Evolutionary conservation across 257 asterid genomes (phyloP).

Genomic region (Gentiana straminea): DNA sequence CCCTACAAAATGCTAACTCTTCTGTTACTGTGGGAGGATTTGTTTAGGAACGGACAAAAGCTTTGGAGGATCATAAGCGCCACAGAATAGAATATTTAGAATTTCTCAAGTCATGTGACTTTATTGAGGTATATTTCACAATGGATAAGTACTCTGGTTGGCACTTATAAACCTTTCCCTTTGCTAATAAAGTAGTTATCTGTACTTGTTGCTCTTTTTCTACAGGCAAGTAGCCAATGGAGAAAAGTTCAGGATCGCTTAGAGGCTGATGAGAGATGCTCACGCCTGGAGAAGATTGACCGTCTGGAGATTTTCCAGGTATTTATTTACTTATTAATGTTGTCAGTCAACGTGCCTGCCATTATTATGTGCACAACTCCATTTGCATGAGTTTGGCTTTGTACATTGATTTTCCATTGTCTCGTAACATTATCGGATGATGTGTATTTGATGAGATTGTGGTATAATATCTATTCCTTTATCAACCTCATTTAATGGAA

Average conservation of each 20-base stretch:
- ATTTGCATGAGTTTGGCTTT: too few relatives aligned
- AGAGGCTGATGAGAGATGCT: conserved; percentile 91
- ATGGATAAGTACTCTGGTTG: not conserved
- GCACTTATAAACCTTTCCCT: too few relatives aligned
- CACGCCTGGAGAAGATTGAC: conserved; percentile 78
- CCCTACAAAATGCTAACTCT: conserved; percentile 3
- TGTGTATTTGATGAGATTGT: too few relatives aligned
- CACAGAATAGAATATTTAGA: conserved; percentile 60
- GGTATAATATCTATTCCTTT: too few relatives aligned
- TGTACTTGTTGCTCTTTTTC: conserved; percentile 12
- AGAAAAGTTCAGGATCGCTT: conserved; percentile 83
- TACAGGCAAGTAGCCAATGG: conserved; percentile 96
- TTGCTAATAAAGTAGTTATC: not conserved
- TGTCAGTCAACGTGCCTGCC: too few relatives aligned
- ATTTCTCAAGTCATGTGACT: conserved; percentile 71
- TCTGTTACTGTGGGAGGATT: conserved; percentile 12
- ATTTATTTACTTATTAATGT: not conserved
- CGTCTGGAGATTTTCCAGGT: conserved; percentile 96
- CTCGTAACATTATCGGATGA: too few relatives aligned
- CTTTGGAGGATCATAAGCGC: conserved; percentile 79
- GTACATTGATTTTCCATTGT: too few relatives aligned
- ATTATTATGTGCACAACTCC: too few relatives aligned
- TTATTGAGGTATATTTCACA: conserved; percentile 50
- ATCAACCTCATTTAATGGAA: too few relatives aligned
- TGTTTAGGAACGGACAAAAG: conserved; percentile 70